These are phyloP conservation scores for Tetracentron sinense DNA, from an alignment of 164 flowering plant genomes.

Conservation along the genomic window DNA sequence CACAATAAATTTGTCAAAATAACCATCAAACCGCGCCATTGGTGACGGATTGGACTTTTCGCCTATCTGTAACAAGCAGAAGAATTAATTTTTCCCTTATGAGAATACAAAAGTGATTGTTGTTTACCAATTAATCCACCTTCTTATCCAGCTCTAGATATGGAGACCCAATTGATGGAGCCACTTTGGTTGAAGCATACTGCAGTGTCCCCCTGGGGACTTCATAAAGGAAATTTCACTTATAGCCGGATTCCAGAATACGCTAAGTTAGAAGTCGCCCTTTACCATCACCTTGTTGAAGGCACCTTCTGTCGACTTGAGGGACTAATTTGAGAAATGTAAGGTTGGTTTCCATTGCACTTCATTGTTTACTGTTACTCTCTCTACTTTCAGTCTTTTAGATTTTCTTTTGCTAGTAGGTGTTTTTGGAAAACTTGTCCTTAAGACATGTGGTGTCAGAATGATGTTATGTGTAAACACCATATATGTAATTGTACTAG, in stretches of 20 bases:
- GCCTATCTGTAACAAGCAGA: conserved; percentile 52
- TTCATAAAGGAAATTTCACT: conserved; percentile 80
- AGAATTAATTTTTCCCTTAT: conserved; percentile 60
- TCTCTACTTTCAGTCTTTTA: background rate
- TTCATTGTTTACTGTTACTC: conserved; percentile 25
- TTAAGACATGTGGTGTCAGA: no score
- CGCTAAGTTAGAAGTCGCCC: conserved; percentile 86
- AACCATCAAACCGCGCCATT: conserved; percentile 42
- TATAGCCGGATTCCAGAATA: conserved; percentile 82
- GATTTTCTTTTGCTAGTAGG: no score
- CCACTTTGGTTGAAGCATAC: conserved; percentile 74
- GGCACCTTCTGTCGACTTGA: conserved; percentile 51
- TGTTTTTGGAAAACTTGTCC: no score
- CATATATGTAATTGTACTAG: no score
- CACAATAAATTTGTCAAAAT: conserved; percentile 70
- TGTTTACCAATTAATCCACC: conserved; percentile 43
- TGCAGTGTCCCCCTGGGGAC: conserved; percentile 90
- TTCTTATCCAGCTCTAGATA: conserved; percentile 42
- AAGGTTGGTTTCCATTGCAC: conserved; percentile 25
- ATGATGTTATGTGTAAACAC: no score
- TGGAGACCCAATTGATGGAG: conserved; percentile 52
- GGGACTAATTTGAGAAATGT: conserved; percentile 9
- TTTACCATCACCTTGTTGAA: conserved; percentile 51
- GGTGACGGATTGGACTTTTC: conserved; percentile 74
- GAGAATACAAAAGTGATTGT: conserved; percentile 62